Base-by-base conservation (phyloP, 441 rosid genomes). In the Erodium chrysanthum region DNA sequence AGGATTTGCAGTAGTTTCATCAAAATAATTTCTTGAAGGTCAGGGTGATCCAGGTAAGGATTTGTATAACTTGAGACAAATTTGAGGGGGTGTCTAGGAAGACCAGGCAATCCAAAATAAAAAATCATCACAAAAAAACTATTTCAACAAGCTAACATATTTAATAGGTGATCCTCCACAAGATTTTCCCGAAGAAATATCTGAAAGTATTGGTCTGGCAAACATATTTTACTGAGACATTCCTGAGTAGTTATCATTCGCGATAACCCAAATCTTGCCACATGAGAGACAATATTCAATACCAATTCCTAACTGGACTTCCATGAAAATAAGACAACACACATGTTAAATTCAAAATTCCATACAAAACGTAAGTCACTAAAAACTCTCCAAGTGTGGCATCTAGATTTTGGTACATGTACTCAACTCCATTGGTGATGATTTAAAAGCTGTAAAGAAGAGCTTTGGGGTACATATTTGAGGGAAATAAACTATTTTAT, bases 1-100 rank as follows among this genome's bases (percentile, higher is more conserved):
- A 66, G 61, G 60, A 25, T 66, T 66, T 23, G 69, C 59, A 46
- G 42, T 5, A 48, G n/a, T 46, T 15, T 66, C 54, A 48, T 22
- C 11, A 23, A 27, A 29, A 31, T 40, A 22, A 65, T 21, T 37
- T 35, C 22, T 64, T 37, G 12, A 40, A 37, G 52, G 12, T 4
- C 52, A 18, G 25, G 15, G n/a, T 7, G 22, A 40, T 18, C 67
- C 11, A 27, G 64, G 64, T 60, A 60, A 60, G 12, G 29, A 22
- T 23, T 60, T 23, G 15, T n/a, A 60, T 0, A 22, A 60, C 15
- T 23, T 27, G 25, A 60, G 31, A 54, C 25, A 54, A 21, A 4
- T 54, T 7, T 20, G 7, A 1, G 40, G 60, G 59, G 25, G 12
- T 18, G 60, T 54, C 25, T 9, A 20, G 60, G 60, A 54, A 54